Evolutionary conservation across 495 filamentous ascomycete species (phyloP).

Genomic region (Evernia prunastri): DNA sequence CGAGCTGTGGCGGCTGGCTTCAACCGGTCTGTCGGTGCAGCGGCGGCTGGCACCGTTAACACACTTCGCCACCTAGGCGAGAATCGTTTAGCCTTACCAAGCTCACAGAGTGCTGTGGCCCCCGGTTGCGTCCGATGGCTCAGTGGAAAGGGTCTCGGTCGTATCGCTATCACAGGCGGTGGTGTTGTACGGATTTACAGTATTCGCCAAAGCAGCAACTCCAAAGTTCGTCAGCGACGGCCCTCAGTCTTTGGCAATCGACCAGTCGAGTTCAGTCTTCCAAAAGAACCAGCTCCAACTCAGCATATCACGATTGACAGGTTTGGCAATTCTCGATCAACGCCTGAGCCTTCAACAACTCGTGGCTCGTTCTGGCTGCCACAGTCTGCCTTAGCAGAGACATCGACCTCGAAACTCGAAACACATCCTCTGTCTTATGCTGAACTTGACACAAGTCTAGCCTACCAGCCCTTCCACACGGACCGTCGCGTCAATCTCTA

Average conservation of each 20-base stretch:
- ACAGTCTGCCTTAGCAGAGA: background rate
- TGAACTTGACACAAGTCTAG: constrained; percentile 87
- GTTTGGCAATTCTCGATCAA: background rate
- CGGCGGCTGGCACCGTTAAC: constrained; percentile 69
- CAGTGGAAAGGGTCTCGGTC: constrained; percentile 44
- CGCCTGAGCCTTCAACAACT: background rate
- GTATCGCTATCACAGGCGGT: constrained; percentile 51
- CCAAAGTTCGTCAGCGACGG: constrained; percentile 41
- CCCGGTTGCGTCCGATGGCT: constrained; percentile 54
- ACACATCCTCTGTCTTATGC: constrained; percentile 64
- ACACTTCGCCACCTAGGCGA: constrained; percentile 77
- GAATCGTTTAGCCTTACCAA: constrained; percentile 71
- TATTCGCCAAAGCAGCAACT: constrained; percentile 30
- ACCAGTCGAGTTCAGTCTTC: constrained; percentile 52
- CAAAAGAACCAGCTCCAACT: constrained; percentile 2
- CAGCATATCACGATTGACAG: background rate
- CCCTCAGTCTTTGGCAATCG: constrained; percentile 49
- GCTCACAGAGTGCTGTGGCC: constrained; percentile 34
- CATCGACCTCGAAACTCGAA: constrained; percentile 29
- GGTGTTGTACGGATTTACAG: constrained; percentile 63
- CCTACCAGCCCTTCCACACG: constrained; percentile 86
- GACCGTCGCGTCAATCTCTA: constrained; percentile 70
- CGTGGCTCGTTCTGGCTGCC: constrained; percentile 24
- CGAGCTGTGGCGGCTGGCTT: constrained; percentile 77
- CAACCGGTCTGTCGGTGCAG: constrained; percentile 76